Base-by-base conservation (phyloP, 192 early-diverging fungal genomes). In the Coemansia sp. region DNA sequence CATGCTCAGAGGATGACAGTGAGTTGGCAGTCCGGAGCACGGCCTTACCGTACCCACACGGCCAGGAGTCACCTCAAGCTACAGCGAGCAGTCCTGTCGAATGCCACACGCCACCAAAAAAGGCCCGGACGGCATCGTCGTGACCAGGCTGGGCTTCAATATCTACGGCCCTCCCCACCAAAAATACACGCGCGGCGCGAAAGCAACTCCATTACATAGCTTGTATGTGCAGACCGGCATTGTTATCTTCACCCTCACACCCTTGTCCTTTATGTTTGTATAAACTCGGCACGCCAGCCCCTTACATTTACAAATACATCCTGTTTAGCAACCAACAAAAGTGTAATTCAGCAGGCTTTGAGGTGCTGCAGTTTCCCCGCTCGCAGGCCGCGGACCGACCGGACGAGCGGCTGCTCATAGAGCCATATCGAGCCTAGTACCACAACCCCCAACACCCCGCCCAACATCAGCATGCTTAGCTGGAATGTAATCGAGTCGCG, bases 81-180 rank as follows among this genome's bases (percentile, higher is more conserved):
- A 8, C 50, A 14, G 25, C 47, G 12, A 43, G 51, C 21, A 67
- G 60, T 19, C 32, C 57, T 5, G 53, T 55, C 0, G 58, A 65
- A 15, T 39, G 31, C 23, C 58, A 36, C 30, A 54, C 62, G 15
- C 73, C 73, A 12, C 66, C 73, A 14, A 76, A 76, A 49, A 76
- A 76, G 66, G 66, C 73, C 20, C 55, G 63, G 28, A 76, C 73
- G 0, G 58, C 66, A n/a, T 64, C 62, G 20, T 51, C 61, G 8
- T 75, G 39, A 45, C 3, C 53, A 32, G 19, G 36, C 28, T 17
- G 17, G 17, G 36, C 36, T n/a, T n/a, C n/a, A n/a, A n/a, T n/a
- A n/a, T n/a, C n/a, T n/a, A n/a, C n/a, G n/a, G n/a, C n/a, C n/a
- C n/a, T n/a, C n/a, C n/a, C n/a, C n/a, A n/a, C n/a, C n/a, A n/a